phyloP scores from a whole-genome alignment of 176 grass and related monocot species.

The Zea luxurians region DNA sequence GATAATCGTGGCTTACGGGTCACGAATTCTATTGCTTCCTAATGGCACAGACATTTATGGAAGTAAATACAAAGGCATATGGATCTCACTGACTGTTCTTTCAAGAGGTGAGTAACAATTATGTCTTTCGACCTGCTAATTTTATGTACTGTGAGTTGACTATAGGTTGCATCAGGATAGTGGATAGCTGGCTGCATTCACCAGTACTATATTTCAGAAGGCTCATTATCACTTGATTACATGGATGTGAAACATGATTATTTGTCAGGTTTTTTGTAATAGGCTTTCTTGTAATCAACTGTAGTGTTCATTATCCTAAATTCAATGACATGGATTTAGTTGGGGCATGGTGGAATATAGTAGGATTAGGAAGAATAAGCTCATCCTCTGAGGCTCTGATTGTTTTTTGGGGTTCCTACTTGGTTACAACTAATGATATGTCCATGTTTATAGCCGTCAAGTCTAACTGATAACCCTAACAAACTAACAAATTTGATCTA shows the following conservation, averaged over 20 bases:
- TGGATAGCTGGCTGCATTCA: neutral
- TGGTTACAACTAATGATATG: neutral
- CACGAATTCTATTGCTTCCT: constrained; percentile 84
- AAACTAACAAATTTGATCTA: neutral
- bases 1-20: constrained; percentile 91
- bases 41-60: constrained; percentile 77
- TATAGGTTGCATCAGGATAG: neutral
- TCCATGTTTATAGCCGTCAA: neutral
- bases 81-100: constrained; percentile 84
- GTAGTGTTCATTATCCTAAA: neutral
- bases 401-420: neutral
- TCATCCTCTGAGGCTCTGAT: neutral
- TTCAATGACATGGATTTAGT: constrained; percentile 1
- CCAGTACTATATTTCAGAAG: neutral
- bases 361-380: neutral
- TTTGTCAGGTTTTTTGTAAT: neutral
- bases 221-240: neutral
- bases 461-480: neutral
- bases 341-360: neutral
- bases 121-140: constrained; percentile 24
- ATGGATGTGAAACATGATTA: neutral
- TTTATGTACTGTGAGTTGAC: constrained; percentile 13
- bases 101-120: constrained; percentile 74
- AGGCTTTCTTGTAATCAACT: neutral
- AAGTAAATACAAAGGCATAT: constrained; percentile 99